Evolutionary conservation across 176 grass and related monocot genomes (phyloP).

Genomic region (Areca catechu): DNA sequence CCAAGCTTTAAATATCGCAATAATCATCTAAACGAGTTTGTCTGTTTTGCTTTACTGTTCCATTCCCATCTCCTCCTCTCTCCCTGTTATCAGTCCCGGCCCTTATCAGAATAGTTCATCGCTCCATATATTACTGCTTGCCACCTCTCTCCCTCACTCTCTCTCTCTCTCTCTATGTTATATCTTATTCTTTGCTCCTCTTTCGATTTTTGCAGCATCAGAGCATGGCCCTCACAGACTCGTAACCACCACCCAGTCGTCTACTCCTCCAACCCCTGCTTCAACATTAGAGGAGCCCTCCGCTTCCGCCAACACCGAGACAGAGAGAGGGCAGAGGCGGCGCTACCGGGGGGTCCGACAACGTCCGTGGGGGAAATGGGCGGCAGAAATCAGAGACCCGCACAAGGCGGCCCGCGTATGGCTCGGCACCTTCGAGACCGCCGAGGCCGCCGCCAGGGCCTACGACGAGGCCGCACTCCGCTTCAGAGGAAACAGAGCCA

Average conservation of each 20-base stretch:
- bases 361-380: slow-evolving; percentile 87
- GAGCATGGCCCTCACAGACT: no score
- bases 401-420: slow-evolving; percentile 76
- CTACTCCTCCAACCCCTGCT: background rate
- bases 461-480: slow-evolving; percentile 74
- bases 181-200: no score
- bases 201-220: no score
- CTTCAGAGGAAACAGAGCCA: slow-evolving; percentile 56
- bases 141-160: no score
- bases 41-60: no score
- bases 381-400: slow-evolving; percentile 81
- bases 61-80: no score
- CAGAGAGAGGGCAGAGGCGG: slow-evolving; percentile 19
- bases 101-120: no score
- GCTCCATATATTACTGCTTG: no score
- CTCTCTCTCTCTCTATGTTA: no score
- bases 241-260: background rate
- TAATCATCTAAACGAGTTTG: no score
- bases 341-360: slow-evolving; percentile 63
- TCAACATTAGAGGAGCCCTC: slow-evolving; percentile 5
- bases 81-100: no score
- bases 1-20: no score
- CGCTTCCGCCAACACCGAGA: background rate
- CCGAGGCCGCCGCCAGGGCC: slow-evolving; percentile 67
- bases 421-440: slow-evolving; percentile 82